Percentiles rank a stretch among this genome's conserved stretches.
Evolutionary conservation across 31 red algal species (phyloP).

Genomic region (Odonthalia washingtoniensis): DNA sequence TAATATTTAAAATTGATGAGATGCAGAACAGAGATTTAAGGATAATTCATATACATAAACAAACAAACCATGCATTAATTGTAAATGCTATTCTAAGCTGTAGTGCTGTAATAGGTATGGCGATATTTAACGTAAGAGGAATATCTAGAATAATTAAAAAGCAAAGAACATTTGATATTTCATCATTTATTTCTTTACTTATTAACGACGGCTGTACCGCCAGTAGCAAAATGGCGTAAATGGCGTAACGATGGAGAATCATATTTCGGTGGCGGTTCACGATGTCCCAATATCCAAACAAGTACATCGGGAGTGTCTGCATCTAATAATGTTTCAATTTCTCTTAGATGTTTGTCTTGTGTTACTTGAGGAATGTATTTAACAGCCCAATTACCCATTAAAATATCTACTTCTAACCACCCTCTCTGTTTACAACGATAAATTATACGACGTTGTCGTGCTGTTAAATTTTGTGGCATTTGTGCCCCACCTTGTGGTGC

Average conservation of each 20-base stretch:
- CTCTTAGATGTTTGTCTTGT: slow-evolving; percentile 11
- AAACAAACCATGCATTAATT: no score
- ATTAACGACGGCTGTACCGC: no score
- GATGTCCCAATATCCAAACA: slow-evolving; percentile 26
- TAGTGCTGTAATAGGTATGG: no score
- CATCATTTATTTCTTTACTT: no score
- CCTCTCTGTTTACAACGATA: slow-evolving; percentile 89
- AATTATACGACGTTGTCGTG: slow-evolving; percentile 71
- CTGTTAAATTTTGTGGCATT: slow-evolving; percentile 52
- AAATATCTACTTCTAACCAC: slow-evolving; percentile 92
- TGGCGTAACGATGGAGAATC: not conserved
- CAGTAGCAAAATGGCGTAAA: not conserved
- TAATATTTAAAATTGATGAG: no score
- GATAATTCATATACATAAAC: no score
- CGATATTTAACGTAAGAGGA: no score
- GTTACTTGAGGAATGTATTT: slow-evolving; percentile 49
- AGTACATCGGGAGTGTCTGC: slow-evolving; percentile 49
- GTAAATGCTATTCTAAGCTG: no score
- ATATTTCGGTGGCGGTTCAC: slow-evolving; percentile 16
- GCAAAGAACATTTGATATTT: no score
- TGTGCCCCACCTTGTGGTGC: slow-evolving; percentile 68
- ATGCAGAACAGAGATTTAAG: no score
- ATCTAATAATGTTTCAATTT: slow-evolving; percentile 30
- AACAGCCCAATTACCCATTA: slow-evolving; percentile 88
- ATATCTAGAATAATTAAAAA: no score